Percentiles rank a stretch among this genome's conserved stretches.
These are phyloP conservation scores for Neurospora crassa DNA, from an alignment of 2,329 filamentous ascomycete genomes.

Conservation along the genomic window DNA sequence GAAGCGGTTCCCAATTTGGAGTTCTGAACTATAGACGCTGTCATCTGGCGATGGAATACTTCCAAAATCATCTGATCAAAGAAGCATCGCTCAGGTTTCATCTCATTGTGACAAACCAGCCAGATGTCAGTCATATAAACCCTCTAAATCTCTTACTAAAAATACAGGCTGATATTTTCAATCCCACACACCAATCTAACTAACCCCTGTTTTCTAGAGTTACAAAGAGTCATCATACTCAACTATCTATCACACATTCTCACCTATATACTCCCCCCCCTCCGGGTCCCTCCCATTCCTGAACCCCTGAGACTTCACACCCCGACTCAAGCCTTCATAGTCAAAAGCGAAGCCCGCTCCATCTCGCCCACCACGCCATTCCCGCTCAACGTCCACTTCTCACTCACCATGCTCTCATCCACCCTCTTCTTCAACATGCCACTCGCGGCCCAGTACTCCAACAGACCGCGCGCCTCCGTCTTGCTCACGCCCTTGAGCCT, in stretches of 20 bases:
- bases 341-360: slow-evolving; percentile 54
- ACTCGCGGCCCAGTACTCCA: slow-evolving; percentile 91
- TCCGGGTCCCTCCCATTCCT: neutral
- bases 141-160: neutral
- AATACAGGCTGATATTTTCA: slow-evolving; percentile 11
- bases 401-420: slow-evolving; percentile 60
- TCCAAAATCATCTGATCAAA: too few relatives aligned
- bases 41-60: too few relatives aligned
- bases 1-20: too few relatives aligned
- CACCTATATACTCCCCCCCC: neutral
- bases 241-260: neutral
- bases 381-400: slow-evolving; percentile 78
- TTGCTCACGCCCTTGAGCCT: slow-evolving; percentile 61
- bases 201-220: neutral
- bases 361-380: slow-evolving; percentile 79
- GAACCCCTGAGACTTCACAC: too few relatives aligned
- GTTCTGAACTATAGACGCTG: too few relatives aligned
- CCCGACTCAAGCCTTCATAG: slow-evolving; percentile 32
- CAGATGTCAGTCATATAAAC: neutral
- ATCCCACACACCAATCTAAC: neutral
- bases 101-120: neutral
- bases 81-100: neutral
- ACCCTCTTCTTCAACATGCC: slow-evolving; percentile 65
- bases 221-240: neutral
- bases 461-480: slow-evolving; percentile 64